These are phyloP conservation scores for Fraxinus paxiana DNA, from an alignment of 305 asterid genomes.

Conservation along the genomic window DNA sequence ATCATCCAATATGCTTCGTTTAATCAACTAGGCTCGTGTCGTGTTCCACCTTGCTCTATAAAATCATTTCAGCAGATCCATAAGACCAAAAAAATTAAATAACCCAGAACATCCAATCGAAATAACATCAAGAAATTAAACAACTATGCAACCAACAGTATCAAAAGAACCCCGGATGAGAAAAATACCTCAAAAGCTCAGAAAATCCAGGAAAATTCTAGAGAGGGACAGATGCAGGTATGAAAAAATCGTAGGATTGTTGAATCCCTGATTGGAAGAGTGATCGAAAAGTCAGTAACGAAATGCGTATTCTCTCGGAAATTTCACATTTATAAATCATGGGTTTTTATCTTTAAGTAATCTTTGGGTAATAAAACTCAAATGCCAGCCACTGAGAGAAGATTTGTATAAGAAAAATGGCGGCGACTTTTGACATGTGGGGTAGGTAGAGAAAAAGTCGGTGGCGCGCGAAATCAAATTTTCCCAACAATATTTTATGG, in stretches of 20 bases:
- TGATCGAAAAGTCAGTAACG: slow-evolving; percentile 7
- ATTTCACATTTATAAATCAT: background rate
- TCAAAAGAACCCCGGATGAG: background rate
- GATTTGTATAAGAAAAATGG: background rate
- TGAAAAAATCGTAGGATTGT: background rate
- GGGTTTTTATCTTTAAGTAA: background rate
- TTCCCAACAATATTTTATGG: no score
- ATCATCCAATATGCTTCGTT: background rate
- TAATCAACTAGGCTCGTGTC: background rate
- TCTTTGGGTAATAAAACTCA: background rate
- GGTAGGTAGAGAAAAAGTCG: background rate
- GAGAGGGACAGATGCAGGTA: background rate
- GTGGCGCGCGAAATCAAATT: background rate
- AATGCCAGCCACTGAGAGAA: background rate
- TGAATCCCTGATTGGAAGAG: background rate
- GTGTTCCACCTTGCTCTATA: background rate
- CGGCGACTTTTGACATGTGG: background rate
- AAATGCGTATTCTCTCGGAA: background rate
- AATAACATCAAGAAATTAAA: background rate
- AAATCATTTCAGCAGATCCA: background rate
- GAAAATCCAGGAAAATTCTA: background rate
- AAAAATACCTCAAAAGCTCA: slow-evolving; percentile 25
- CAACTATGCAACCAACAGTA: background rate
- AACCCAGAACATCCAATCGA: slow-evolving; percentile 6
- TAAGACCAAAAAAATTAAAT: background rate